phyloP scores from a whole-genome alignment of 257 asterid genomes.

The Przewalskia tangutica region DNA sequence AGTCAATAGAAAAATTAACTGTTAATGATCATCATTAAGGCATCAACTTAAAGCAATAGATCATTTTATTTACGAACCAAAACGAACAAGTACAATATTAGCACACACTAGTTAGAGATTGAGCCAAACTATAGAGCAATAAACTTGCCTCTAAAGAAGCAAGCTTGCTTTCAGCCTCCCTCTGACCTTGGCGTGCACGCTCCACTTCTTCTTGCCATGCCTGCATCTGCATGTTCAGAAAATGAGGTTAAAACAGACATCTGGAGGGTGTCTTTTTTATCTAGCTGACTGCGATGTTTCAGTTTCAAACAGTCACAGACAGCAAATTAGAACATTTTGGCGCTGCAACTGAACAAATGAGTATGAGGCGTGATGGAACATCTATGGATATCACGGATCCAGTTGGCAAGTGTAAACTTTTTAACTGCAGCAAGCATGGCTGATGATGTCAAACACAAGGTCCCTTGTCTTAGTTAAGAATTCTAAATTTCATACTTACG shows the following conservation, averaged over 20 bases:
- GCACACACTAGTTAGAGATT: background rate
- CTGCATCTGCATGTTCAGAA: conserved; percentile 54
- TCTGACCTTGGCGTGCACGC: conserved; percentile 91
- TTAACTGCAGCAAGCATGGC: background rate
- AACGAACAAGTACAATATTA: background rate
- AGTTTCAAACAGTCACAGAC: background rate
- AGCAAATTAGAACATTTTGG: background rate
- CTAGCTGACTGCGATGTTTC: background rate
- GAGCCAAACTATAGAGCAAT: conserved; percentile 4
- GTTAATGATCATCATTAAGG: conserved; percentile 1
- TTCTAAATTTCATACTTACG: background rate
- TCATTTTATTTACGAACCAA: background rate
- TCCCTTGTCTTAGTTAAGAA: background rate
- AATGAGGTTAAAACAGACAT: conserved; percentile 18
- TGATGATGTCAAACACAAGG: background rate
- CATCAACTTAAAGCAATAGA: conserved; percentile 2
- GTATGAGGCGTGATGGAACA: background rate
- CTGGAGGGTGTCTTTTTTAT: background rate
- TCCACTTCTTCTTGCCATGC: conserved; percentile 99
- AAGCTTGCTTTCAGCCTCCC: conserved; percentile 95
- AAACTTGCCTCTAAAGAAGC: conserved; percentile 89
- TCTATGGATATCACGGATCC: background rate
- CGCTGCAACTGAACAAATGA: background rate
- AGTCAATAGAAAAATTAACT: conserved; percentile 6
- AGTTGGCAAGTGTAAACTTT: background rate